These are phyloP conservation scores for Gliomastix tumulicola DNA, from an alignment of 2,329 filamentous ascomycete species.

Conservation along the genomic window DNA sequence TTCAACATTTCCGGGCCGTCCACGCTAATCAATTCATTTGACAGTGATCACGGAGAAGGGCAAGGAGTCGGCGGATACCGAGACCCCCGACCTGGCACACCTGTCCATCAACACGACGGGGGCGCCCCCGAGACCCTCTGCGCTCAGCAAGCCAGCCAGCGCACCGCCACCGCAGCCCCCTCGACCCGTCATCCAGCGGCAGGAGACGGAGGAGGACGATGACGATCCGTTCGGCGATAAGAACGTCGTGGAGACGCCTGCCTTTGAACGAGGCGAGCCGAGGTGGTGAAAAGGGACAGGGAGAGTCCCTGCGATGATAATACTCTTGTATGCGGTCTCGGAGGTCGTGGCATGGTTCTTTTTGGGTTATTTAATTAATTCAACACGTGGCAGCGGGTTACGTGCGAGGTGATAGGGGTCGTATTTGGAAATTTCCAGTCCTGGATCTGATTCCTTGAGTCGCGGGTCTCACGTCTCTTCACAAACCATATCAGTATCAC, in stretches of 20 bases:
- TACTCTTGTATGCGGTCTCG: too few relatives aligned
- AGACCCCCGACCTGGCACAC: conserved; percentile 34
- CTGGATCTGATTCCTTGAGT: too few relatives aligned
- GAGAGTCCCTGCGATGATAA: too few relatives aligned
- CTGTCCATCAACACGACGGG: conserved; percentile 35
- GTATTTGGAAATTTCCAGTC: too few relatives aligned
- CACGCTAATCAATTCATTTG: conserved; percentile 12
- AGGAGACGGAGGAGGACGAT: conserved; percentile 50
- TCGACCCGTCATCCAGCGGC: conserved; percentile 26
- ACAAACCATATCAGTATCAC: too few relatives aligned
- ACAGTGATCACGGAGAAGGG: conserved; percentile 47
- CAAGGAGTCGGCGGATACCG: conserved; percentile 33
- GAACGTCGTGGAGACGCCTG: conserved; percentile 52
- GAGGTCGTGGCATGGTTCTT: too few relatives aligned
- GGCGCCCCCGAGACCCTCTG: conserved; percentile 39
- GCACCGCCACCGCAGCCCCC: conserved; percentile 34
- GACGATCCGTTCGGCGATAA: conserved; percentile 82
- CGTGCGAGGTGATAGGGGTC: too few relatives aligned
- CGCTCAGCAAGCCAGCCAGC: conserved; percentile 41
- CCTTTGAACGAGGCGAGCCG: conserved; percentile 18
- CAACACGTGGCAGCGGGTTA: too few relatives aligned
- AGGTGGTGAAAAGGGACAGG: conserved; percentile 13
- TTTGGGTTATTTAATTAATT: too few relatives aligned
- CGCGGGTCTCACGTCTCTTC: too few relatives aligned
- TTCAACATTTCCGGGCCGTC: neutral